phyloP scores from a whole-genome alignment of 306 rosid species.

The Argentina anserina region DNA sequence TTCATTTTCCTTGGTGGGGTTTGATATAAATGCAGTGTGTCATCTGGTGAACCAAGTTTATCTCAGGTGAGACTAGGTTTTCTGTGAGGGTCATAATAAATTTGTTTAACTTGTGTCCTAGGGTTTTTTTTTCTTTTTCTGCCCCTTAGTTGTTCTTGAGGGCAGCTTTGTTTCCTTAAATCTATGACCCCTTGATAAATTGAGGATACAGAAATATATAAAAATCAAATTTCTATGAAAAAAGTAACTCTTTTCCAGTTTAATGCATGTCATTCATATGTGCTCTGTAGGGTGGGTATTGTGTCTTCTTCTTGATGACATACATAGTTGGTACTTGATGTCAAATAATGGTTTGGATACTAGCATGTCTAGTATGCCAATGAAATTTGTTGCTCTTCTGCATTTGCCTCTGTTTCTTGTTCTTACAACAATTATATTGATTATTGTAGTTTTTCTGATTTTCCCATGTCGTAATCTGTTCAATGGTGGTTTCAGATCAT shows the following conservation, averaged over 20 bases:
- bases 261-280: neutral
- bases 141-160: too few species aligned
- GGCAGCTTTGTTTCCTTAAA: neutral
- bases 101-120: too few species aligned
- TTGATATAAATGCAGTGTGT: neutral
- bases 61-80: neutral
- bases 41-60: neutral
- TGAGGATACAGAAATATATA: neutral
- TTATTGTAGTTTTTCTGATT: neutral
- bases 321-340: neutral
- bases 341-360: neutral
- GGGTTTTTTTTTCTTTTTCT: too few species aligned
- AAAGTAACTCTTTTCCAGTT: neutral
- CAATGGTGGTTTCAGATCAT: slow-evolving; percentile 34
- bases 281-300: neutral
- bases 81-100: neutral
- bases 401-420: neutral
- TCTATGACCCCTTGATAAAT: neutral
- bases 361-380: neutral
- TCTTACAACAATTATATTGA: neutral
- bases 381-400: neutral
- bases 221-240: neutral
- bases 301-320: neutral
- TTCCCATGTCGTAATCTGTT: slow-evolving; percentile 3
- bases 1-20: neutral